Evolutionary conservation across 1,139 yeast species (phyloP), one percentile per base, ranked within the genome.

Genomic region (Kodamaea sp.): DNA sequence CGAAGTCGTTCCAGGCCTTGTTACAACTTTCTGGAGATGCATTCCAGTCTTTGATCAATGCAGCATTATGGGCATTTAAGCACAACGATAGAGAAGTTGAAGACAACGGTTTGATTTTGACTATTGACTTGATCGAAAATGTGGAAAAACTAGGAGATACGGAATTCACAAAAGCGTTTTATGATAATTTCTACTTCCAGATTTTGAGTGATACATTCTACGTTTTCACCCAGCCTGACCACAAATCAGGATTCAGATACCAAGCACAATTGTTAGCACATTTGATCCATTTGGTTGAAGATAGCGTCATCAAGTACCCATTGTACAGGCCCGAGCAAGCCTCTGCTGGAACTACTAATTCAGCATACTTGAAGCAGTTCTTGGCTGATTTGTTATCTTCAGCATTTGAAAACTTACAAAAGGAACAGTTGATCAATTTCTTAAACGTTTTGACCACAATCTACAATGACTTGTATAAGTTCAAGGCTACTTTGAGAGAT

Each of bases 11-110:
- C 72, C 76, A 80, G 43, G 96, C 97, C 0, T 73, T 92, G 50
- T 70, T 89, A 44, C 87, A 88, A 62, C 75, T 92, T 46, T 95
- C 97, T 10, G 94, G 95, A 7, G 92, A 82, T 46, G 95, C 96
- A 22, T 90, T 92, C 75, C 89, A 85, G 59, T 77, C 90, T 39
- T 83, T 92, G 39, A 81, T 94, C 46, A 92, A 88, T 62, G 95
- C 97, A 1, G 90, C 96, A 31, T 72, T 94, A 54, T 92, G 98
- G 98, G 97, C 97, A 0, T 87, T 94, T 60, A 92, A 92, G 63
- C 98, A 92, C 60, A 94, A 90, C 53, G 88, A 90, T 61, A 78
- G 97, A 61, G 97, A 89, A 41, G 97, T 92, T 36, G 97, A 92
- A 62, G 90, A 85, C 43, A 83, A 83, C 36, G 97, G 97, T 24